Evolutionary conservation across 352 stramenopile species (phyloP).

Genomic region (Phytopythium mirpurense): DNA sequence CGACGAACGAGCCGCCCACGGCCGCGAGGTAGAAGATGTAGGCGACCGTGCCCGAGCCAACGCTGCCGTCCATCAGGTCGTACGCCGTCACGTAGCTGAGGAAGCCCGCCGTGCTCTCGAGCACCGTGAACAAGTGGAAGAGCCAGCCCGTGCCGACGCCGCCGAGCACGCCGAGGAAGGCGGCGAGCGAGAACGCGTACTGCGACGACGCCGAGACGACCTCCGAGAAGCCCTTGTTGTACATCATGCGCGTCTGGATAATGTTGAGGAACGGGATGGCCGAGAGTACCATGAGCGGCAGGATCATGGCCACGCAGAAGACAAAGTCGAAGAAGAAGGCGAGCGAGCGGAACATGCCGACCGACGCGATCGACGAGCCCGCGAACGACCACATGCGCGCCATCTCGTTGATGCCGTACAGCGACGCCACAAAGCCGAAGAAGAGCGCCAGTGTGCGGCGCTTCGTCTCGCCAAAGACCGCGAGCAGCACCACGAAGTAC

Average conservation of each 20-base stretch:
- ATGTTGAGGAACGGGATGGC: conserved; percentile 84
- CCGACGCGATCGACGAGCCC: conserved; percentile 49
- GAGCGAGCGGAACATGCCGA: conserved; percentile 72
- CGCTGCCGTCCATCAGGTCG: conserved; percentile 48
- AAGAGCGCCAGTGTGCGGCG: conserved; percentile 55
- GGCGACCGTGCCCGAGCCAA: conserved; percentile 53
- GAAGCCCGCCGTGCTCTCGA: conserved; percentile 74
- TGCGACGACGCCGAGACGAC: conserved; percentile 82
- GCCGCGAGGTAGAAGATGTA: conserved; percentile 66
- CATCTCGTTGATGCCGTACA: conserved; percentile 86
- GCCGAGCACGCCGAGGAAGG: conserved; percentile 69
- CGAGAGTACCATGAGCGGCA: conserved; percentile 75
- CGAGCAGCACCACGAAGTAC: conserved; percentile 47
- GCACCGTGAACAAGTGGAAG: conserved; percentile 70
- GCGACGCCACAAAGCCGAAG: conserved; percentile 67
- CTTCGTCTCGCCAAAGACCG: conserved; percentile 29
- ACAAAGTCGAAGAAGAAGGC: conserved; percentile 87
- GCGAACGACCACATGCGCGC: conserved; percentile 80
- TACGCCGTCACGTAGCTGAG: conserved; percentile 78
- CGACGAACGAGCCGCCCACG: conserved; percentile 44
- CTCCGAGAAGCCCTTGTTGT: conserved; percentile 87
- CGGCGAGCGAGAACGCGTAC: conserved; percentile 79
- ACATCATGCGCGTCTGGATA: conserved; percentile 89
- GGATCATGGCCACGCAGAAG: conserved; percentile 66
- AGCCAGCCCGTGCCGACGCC: conserved; percentile 71